Evolutionary conservation across 257 asterid genomes (phyloP).

Genomic region (Cinchona pubescens): DNA sequence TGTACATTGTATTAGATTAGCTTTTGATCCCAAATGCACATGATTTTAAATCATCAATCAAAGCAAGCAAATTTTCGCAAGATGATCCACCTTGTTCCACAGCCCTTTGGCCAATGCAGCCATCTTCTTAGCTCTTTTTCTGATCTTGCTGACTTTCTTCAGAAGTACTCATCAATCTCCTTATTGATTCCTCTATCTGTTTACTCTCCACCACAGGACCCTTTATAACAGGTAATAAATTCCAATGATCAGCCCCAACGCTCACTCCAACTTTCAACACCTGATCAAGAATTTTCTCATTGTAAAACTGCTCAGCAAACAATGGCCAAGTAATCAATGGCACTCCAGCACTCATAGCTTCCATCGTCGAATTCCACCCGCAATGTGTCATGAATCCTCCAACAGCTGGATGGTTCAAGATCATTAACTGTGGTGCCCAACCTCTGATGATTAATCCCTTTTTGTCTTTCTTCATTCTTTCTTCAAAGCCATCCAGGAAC

Average conservation of each 20-base stretch:
- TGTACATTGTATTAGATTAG: neutral
- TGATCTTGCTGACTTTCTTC: conserved; percentile 17
- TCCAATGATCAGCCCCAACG: conserved; percentile 23
- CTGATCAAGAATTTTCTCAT: conserved; percentile 23
- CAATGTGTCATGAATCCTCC: conserved; percentile 37
- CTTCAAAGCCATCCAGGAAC: conserved; percentile 28
- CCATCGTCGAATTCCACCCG: conserved; percentile 35
- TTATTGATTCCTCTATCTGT: conserved; percentile 16
- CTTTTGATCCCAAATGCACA: conserved; percentile 11
- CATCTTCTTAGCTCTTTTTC: conserved; percentile 5
- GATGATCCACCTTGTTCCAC: conserved; percentile 30
- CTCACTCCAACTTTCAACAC: conserved; percentile 20
- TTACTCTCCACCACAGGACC: conserved; percentile 10
- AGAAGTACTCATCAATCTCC: conserved; percentile 6
- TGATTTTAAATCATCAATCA: conserved; percentile 20
- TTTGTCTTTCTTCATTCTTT: neutral
- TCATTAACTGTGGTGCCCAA: conserved; percentile 30
- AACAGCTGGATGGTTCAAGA: conserved; percentile 22
- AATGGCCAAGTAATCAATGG: conserved; percentile 40
- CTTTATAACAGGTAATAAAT: neutral
- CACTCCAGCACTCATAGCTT: conserved; percentile 26
- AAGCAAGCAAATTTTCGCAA: conserved; percentile 9
- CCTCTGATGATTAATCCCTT: conserved; percentile 27
- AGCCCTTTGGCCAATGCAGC: conserved; percentile 13
- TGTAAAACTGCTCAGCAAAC: conserved; percentile 31